Evolutionary conservation across 768 basidiomycete species (phyloP).

Genomic region (Termitomyces sp.): DNA sequence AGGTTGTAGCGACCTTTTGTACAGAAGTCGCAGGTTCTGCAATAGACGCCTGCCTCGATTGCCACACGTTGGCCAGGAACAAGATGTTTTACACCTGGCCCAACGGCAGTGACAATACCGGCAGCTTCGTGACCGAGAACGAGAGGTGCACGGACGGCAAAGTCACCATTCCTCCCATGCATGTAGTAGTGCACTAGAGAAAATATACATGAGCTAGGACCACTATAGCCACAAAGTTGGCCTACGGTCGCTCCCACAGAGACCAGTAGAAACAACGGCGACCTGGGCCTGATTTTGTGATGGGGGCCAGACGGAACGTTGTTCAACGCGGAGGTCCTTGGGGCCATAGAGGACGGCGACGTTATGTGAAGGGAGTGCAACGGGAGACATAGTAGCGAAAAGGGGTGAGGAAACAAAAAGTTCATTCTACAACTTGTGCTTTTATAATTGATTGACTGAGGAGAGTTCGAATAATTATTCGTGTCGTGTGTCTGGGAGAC

Average conservation of each 20-base stretch:
- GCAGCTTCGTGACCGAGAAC: conserved; percentile 93
- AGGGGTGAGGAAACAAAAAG: conserved; percentile 19
- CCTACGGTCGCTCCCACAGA: conserved; percentile 86
- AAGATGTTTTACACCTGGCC: conserved; percentile 63
- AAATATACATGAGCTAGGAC: conserved; percentile 6
- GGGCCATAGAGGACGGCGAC: conserved; percentile 85
- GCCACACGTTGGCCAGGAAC: conserved; percentile 84
- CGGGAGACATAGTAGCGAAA: conserved; percentile 33
- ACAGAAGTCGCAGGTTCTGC: conserved; percentile 73
- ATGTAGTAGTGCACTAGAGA: conserved; percentile 83
- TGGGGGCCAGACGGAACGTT: conserved; percentile 73
- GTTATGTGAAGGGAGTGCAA: conserved; percentile 52
- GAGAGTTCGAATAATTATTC: conserved; percentile 16
- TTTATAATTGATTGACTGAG: conserved; percentile 18
- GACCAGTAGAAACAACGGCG: conserved; percentile 76
- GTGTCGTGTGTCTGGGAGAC: conserved; percentile 17
- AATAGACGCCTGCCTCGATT: conserved; percentile 91
- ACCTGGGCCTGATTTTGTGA: conserved; percentile 76
- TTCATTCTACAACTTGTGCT: conserved; percentile 15
- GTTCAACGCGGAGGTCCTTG: conserved; percentile 78
- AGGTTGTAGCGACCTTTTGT: conserved; percentile 85
- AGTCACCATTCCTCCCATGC: conserved; percentile 90
- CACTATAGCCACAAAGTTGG: conserved; percentile 15
- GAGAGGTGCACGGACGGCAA: conserved; percentile 80
- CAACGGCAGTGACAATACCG: conserved; percentile 85